Evolutionary conservation across 768 basidiomycete genomes (phyloP).

Genomic region (Pleurotus tuber-regium): DNA sequence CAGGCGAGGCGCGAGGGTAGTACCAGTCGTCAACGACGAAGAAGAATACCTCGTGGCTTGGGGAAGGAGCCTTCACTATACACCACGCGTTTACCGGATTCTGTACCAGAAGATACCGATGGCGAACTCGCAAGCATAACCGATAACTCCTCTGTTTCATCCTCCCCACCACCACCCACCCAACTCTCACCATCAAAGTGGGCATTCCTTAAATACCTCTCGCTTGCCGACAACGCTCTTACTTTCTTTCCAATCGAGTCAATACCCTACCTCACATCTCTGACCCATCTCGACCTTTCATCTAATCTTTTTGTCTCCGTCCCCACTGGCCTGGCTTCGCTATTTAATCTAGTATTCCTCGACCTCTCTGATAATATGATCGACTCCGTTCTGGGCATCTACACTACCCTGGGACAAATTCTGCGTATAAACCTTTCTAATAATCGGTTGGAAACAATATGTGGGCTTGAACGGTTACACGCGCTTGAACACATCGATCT

Average conservation of each 20-base stretch:
- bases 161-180: constrained; percentile 28
- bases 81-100: constrained; percentile 49
- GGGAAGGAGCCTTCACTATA: constrained; percentile 45
- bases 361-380: constrained; percentile 98
- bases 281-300: constrained; percentile 86
- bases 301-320: constrained; percentile 88
- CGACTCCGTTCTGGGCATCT: constrained; percentile 89
- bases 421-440: constrained; percentile 74
- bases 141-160: constrained; percentile 12
- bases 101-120: constrained; percentile 50
- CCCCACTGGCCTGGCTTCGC: constrained; percentile 69
- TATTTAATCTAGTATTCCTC: constrained; percentile 84
- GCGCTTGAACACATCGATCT: constrained; percentile 86
- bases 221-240: constrained; percentile 75
- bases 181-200: constrained; percentile 62
- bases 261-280: constrained; percentile 63
- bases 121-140: constrained; percentile 16
- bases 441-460: constrained; percentile 93
- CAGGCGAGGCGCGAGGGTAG: constrained; percentile 60
- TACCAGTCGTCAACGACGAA: constrained; percentile 41
- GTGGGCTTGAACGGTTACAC: constrained; percentile 87
- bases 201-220: constrained; percentile 74
- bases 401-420: constrained; percentile 75
- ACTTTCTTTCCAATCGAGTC: constrained; percentile 75
- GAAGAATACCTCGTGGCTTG: constrained; percentile 38